These are phyloP conservation scores for Alloteropsis angusta DNA, from an alignment of 202 grass and related monocot species.

Conservation along the genomic window DNA sequence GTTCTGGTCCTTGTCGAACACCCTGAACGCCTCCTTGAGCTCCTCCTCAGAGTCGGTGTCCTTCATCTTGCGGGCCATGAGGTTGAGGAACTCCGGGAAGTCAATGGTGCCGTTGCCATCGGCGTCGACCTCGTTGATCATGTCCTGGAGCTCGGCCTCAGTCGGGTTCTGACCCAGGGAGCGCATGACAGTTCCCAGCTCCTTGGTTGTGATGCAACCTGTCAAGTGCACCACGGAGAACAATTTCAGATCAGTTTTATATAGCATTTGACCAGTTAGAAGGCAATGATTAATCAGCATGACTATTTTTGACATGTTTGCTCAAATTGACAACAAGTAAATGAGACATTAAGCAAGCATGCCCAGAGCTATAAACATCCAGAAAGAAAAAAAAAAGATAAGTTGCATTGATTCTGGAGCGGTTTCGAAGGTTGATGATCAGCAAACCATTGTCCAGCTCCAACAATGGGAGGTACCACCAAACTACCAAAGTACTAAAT, in stretches of 20 bases:
- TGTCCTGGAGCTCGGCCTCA: conserved; percentile 91
- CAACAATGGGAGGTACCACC: not conserved
- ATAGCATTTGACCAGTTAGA: not conserved
- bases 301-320: not conserved
- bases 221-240: not conserved
- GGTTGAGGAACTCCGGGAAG: conserved; percentile 90
- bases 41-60: conserved; percentile 90
- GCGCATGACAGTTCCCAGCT: conserved; percentile 85
- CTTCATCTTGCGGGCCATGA: conserved; percentile 99
- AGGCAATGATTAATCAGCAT: not conserved
- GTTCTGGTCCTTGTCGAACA: conserved; percentile 94
- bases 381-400: not conserved
- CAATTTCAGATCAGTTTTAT: not conserved
- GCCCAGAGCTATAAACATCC: not conserved
- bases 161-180: conserved; percentile 91
- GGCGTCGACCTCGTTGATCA: conserved; percentile 88
- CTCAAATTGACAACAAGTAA: not conserved
- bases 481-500: not conserved
- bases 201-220: conserved; percentile 97
- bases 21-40: conserved; percentile 89
- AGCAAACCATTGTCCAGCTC: not conserved
- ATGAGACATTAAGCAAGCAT: not conserved
- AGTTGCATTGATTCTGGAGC: not conserved
- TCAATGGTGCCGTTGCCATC: conserved; percentile 89
- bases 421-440: not conserved